These are phyloP conservation scores for Micromonas pusilla DNA, from an alignment of 139 green algal genomes.

Conservation along the genomic window DNA sequence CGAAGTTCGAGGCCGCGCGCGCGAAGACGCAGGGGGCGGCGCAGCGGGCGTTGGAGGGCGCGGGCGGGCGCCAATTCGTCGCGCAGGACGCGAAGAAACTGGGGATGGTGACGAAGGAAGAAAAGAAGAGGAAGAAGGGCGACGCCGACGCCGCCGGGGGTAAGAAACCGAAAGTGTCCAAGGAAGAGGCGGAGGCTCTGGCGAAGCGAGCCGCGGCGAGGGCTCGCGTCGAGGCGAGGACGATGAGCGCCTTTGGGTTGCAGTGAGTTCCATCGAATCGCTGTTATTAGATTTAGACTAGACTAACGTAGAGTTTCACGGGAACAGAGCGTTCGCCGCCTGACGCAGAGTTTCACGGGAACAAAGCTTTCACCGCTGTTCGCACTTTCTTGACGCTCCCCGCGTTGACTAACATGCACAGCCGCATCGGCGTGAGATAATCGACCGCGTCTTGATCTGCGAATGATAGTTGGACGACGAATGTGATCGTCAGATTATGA, in stretches of 20 bases:
- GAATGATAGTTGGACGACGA: too few species aligned
- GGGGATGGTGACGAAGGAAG: background rate
- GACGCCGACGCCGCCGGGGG: background rate
- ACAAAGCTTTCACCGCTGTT: background rate
- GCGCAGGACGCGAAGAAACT: background rate
- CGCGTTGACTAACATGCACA: constrained; percentile 8
- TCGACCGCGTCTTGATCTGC: background rate
- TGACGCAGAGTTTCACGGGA: background rate
- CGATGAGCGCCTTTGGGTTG: constrained; percentile 54
- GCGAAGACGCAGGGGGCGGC: background rate
- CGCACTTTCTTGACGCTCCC: background rate
- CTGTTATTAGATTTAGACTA: background rate
- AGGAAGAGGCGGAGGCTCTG: constrained; percentile 59
- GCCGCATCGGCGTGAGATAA: background rate
- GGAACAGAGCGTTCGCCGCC: background rate
- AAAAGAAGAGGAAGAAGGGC: background rate
- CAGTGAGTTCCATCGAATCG: background rate
- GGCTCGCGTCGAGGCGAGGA: constrained; percentile 58
- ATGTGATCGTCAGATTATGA: too few species aligned
- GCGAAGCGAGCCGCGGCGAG: constrained; percentile 61
- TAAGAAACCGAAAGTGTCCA: constrained; percentile 42
- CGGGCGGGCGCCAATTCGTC: background rate
- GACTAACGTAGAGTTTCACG: background rate
- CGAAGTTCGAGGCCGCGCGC: background rate
- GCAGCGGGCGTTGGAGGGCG: background rate